A percentile compares a stretch with the other conserved stretches of the same genome.
These are phyloP conservation scores for Mortierella sp. DNA, from an alignment of 371 early-diverging fungal genomes.

Conservation along the genomic window DNA sequence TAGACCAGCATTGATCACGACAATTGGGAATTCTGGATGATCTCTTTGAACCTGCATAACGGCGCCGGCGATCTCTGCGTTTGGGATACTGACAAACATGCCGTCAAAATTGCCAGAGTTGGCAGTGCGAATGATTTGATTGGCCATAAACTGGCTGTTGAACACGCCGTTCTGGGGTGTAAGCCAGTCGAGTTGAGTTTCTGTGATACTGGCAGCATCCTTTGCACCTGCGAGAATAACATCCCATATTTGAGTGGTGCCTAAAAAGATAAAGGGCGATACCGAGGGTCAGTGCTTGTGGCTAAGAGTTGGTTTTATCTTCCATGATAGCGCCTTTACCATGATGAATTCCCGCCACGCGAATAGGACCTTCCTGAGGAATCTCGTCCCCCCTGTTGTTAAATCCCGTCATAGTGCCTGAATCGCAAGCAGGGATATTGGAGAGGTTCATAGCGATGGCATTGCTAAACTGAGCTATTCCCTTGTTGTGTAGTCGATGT, in stretches of 20 bases:
- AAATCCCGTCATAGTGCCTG: slow-evolving; percentile 29
- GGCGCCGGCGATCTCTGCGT: slow-evolving; percentile 53
- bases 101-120: slow-evolving; percentile 54
- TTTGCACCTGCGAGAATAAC: slow-evolving; percentile 54
- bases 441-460: slow-evolving; percentile 26
- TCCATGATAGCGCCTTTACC: slow-evolving; percentile 14
- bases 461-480: background rate
- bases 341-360: slow-evolving; percentile 25
- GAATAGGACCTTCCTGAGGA: slow-evolving; percentile 41
- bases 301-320: background rate
- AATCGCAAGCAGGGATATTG: slow-evolving; percentile 19
- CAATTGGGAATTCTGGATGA: slow-evolving; percentile 52
- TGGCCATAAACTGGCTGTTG: slow-evolving; percentile 46
- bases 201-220: slow-evolving; percentile 58
- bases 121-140: slow-evolving; percentile 50
- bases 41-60: slow-evolving; percentile 49
- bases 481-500: background rate
- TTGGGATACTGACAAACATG: slow-evolving; percentile 59
- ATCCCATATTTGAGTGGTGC: slow-evolving; percentile 54
- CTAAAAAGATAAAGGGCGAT: slow-evolving; percentile 10
- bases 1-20: slow-evolving; percentile 59
- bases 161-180: slow-evolving; percentile 42
- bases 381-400: slow-evolving; percentile 21
- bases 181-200: slow-evolving; percentile 56
- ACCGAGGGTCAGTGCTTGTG: background rate